These are phyloP conservation scores for Chlamydomonas incerta DNA, from an alignment of 139 green algal genomes.

Conservation along the genomic window DNA sequence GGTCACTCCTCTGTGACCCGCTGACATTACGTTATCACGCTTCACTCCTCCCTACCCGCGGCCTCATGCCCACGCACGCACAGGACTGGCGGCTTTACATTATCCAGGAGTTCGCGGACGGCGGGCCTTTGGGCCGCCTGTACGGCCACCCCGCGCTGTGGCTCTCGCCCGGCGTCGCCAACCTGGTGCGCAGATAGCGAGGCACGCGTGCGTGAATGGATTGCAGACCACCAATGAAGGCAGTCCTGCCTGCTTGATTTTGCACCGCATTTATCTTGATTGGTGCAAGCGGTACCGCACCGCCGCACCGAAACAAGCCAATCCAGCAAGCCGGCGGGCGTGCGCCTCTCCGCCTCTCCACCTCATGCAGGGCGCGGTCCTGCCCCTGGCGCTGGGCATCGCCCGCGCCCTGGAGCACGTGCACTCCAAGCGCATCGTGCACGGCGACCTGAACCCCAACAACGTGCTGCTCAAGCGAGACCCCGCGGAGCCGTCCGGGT, in stretches of 20 bases:
- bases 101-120: conserved; percentile 53
- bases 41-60: conserved; percentile 26
- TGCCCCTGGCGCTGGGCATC: conserved; percentile 35
- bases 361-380: neutral
- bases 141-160: neutral
- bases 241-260: too few relatives aligned
- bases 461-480: too few relatives aligned
- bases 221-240: too few relatives aligned
- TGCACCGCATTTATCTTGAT: too few relatives aligned
- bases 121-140: neutral
- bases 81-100: conserved; percentile 60
- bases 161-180: neutral
- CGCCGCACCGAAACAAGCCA: too few relatives aligned
- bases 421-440: conserved; percentile 63
- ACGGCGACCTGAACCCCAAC: too few relatives aligned
- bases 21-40: neutral
- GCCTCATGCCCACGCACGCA: neutral
- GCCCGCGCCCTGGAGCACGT: conserved; percentile 59
- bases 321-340: too few relatives aligned
- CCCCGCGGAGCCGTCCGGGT: too few relatives aligned
- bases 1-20: neutral
- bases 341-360: too few relatives aligned
- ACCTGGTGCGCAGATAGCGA: conserved; percentile 13
- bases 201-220: too few relatives aligned
- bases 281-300: too few relatives aligned